phyloP scores from a whole-genome alignment of 1,139 yeast genomes.

The Candida freyschussii region DNA sequence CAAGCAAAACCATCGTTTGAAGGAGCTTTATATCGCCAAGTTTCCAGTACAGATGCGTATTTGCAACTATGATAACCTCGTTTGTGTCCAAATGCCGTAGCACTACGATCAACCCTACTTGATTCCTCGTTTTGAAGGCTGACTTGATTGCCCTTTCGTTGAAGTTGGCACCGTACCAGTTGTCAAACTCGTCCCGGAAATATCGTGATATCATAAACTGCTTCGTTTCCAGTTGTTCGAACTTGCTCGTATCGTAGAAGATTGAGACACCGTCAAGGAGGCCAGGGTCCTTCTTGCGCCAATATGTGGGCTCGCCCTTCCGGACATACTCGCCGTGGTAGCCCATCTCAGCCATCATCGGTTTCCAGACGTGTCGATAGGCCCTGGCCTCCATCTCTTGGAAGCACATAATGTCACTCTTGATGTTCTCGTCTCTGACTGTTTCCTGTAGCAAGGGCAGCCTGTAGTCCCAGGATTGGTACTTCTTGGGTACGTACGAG shows the following conservation, averaged over 20 bases:
- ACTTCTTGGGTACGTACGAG: conserved; percentile 41
- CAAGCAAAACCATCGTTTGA: conserved; percentile 47
- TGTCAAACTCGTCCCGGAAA: conserved; percentile 18
- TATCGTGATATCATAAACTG: conserved; percentile 24
- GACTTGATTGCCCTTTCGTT: conserved; percentile 33
- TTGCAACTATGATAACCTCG: conserved; percentile 41
- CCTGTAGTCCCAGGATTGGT: conserved; percentile 45
- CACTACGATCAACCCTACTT: conserved; percentile 48
- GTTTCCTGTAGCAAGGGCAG: conserved; percentile 39
- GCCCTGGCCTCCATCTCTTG: conserved; percentile 52
- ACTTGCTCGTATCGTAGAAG: conserved; percentile 42
- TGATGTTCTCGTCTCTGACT: conserved; percentile 34
- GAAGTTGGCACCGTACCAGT: conserved; percentile 37
- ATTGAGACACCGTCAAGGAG: conserved; percentile 56
- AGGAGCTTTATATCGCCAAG: conserved; percentile 50
- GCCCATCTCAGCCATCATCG: conserved; percentile 25
- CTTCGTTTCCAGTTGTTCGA: conserved; percentile 39
- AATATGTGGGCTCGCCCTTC: conserved; percentile 46
- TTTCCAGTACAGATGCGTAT: conserved; percentile 62
- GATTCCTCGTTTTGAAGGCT: conserved; percentile 44
- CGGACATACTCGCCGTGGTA: conserved; percentile 44
- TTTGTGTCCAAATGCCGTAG: conserved; percentile 39
- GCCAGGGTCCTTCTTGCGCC: conserved; percentile 36
- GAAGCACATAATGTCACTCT: conserved; percentile 54
- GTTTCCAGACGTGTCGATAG: conserved; percentile 43